Conservation (phyloP, 345 rosid species). For the Lagerstroemia speciosa region DNA sequence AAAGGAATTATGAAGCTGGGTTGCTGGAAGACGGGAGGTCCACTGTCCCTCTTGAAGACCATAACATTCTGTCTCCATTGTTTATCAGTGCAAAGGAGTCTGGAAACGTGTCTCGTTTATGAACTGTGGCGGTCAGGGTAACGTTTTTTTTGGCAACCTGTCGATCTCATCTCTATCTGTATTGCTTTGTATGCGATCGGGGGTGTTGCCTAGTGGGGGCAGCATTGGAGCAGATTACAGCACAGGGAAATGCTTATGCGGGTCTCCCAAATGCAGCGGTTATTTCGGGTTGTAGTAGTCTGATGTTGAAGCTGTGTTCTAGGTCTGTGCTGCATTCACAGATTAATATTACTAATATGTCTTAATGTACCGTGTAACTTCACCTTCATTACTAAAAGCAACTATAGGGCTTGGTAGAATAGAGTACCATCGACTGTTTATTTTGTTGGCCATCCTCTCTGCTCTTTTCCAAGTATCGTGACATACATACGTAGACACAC, state of each 20-base stretch:
- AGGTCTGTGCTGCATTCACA: background rate
- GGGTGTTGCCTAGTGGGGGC: constrained; percentile 30
- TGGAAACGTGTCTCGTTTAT: constrained; percentile 91
- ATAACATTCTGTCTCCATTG: constrained; percentile 40
- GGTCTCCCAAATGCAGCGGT: constrained; percentile 49
- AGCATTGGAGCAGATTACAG: constrained; percentile 15
- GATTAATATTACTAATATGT: no score
- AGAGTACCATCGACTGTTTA: no score
- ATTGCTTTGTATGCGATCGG: constrained; percentile 65
- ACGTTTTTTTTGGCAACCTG: constrained; percentile 72
- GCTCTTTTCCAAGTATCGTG: no score
- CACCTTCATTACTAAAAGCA: no score
- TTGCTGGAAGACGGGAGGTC: constrained; percentile 20
- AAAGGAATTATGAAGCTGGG: constrained; percentile 16
- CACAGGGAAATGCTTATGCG: constrained; percentile 56
- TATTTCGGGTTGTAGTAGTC: constrained; percentile 26
- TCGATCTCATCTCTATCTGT: constrained; percentile 35
- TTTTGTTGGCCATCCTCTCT: no score
- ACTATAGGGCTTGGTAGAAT: no score
- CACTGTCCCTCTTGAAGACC: constrained; percentile 27
- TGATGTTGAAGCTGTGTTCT: background rate
- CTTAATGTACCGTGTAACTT: no score
- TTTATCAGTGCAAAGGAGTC: constrained; percentile 51
- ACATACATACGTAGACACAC: no score
- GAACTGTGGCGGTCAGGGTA: no score